Base-by-base conservation (phyloP, 495 filamentous ascomycete species). In the Recurvomyces mirabilis region DNA sequence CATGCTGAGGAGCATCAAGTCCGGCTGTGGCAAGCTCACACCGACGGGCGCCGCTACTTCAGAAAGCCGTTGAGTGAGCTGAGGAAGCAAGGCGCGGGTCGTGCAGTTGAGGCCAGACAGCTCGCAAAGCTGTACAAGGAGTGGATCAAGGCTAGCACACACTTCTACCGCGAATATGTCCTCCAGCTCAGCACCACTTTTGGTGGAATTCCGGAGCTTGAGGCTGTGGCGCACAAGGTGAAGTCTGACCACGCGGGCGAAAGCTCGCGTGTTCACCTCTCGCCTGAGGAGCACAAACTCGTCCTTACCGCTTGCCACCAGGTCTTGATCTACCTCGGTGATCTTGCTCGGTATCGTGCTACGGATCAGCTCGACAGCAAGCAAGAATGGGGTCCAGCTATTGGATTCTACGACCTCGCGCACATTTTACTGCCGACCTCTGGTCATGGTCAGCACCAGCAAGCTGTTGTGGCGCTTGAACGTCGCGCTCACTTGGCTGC, bases 321-420 rank as follows among this genome's bases (percentile, higher is more conserved):
- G 38, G 82, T 83, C 7, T 71, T 96, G 22, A 79, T 94, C 34
- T 81, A 77, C 42, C 75, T 98, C 9, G 91, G 91, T 33, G 91
- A 98, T 58, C 72, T 98, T 22, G 87, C 85, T 25, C 78, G 91
- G 50, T 98, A 95, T 59, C 81, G 93, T 34, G 85, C 87, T 57
- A 76, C 77, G 20, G 74, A 82, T 58, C 15, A 49, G 26, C 43
- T 53, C 3, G 67, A 67, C 47, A 79, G 82, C 63, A 69, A 82
- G 43, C 77, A 71, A 38, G 79, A 82, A 52, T 94, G 84, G 74
- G 81, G 80, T 1, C 78, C 76, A 5, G 88, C 91, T 9, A 71
- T 83, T 37, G 79, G 79, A 6, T 94, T 88, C 61, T 98, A 98
- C 57, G 70, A 75, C 42, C 64, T 96, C 23, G 93, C 93, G 11